Evolutionary conservation across 106 monocot genomes (phyloP), one percentile per base, ranked within the genome.

Genomic region (Dioscorea zingiberensis): DNA sequence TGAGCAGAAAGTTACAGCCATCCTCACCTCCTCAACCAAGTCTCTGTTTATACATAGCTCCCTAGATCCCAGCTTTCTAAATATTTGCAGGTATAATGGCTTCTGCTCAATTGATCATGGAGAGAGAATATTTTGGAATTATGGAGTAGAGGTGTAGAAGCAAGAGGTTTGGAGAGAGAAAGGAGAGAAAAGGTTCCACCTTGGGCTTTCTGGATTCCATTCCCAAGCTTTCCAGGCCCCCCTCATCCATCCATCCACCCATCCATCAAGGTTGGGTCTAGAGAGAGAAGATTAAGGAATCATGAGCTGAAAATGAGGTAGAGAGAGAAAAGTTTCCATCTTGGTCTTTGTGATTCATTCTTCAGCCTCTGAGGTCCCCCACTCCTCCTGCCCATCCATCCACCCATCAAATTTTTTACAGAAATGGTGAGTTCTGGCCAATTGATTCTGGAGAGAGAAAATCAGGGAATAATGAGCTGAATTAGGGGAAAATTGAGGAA

Each of bases 221-320:
- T 38, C 38, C 38, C 38, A 38, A 38, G 38, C 38, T 6, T 10
- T 30, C 19, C 51, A 53, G 51, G 51, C 16, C 16, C 16, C 19
- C 15, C 19, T 15, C 51, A 49, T 16, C n/a, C 16, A 53, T 53
- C 19, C 1, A 18, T 53, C 1, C 19, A 53, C 51, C 51, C 38
- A 38, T 18, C 19, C 51, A 53, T 53, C 19, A 19, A 16, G 16
- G 51, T 19, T 18, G 8, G 51, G 51, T 38, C 38, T 38, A 6
- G 38, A 38, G 38, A 38, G 51, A 53, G 51, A 19, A 53, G 19
- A 53, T 53, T 53, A 53, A 53, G 51, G n/a, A 53, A 53, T 53
- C 19, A 53, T 18, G 19, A 53, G 51, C 16, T 16, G 51, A 16
- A 53, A 53, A 18, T 16, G 51, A 53, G 51, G 19, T 19, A 53